Percentiles rank a stretch among this genome's conserved stretches.
phyloP scores from a whole-genome alignment of 192 early-diverging fungal genomes.

The Podila clonocystis region DNA sequence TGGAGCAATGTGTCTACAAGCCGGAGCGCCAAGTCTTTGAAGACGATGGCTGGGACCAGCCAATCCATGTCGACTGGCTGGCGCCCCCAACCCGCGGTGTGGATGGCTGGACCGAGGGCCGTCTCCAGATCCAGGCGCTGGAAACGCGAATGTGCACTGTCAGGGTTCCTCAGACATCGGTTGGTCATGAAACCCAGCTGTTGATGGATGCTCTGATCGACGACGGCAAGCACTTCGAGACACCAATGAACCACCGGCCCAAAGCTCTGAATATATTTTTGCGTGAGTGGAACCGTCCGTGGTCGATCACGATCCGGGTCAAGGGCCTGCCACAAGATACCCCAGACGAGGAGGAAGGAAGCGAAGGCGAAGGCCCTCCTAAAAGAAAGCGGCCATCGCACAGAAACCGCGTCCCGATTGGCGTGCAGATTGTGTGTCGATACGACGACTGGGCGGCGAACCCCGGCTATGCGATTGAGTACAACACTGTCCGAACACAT shows the following conservation, averaged over 20 bases:
- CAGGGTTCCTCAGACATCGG: conserved; percentile 11
- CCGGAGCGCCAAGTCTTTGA: conserved; percentile 43
- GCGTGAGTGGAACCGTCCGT: conserved; percentile 34
- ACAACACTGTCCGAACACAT: conserved; percentile 20
- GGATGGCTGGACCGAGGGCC: conserved; percentile 29
- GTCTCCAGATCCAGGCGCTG: conserved; percentile 11
- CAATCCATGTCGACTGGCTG: conserved; percentile 18
- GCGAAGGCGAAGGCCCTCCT: no score
- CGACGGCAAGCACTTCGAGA: neutral
- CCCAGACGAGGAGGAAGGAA: neutral
- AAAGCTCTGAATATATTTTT: conserved; percentile 12
- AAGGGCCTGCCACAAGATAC: neutral
- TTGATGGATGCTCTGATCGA: conserved; percentile 6
- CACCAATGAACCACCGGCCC: conserved; percentile 17
- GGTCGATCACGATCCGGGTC: conserved; percentile 22
- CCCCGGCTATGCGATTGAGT: conserved; percentile 21
- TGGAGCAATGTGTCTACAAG: conserved; percentile 8
- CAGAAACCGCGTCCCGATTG: neutral
- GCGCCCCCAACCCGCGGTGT: neutral
- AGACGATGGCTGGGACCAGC: conserved; percentile 16
- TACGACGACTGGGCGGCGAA: conserved; percentile 33
- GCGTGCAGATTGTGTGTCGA: conserved; percentile 22
- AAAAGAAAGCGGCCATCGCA: neutral
- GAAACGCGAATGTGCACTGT: conserved; percentile 34
- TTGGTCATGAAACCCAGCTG: conserved; percentile 27